Evolutionary conservation across 1,284 basidiomycete species (phyloP).

Genomic region (Fomitopsis betulina): DNA sequence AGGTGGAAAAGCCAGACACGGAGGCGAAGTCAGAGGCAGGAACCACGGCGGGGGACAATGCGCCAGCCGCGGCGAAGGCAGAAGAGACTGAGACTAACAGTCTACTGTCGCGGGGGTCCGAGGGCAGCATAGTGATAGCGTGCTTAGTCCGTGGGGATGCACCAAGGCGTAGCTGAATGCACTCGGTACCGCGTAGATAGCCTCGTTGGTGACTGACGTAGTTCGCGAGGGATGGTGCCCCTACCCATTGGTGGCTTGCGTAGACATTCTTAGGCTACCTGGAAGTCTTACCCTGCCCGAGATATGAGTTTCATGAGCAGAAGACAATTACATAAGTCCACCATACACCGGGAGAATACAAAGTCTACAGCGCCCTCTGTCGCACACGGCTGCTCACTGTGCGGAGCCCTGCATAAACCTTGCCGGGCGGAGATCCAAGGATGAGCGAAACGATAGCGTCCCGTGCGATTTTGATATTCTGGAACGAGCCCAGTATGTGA

Average conservation of each 20-base stretch:
- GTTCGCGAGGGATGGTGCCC: too few relatives aligned
- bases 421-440: slow-evolving; percentile 93
- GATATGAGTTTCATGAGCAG: too few relatives aligned
- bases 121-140: background rate
- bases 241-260: too few relatives aligned
- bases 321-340: background rate
- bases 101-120: background rate
- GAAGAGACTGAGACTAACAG: background rate
- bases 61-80: background rate
- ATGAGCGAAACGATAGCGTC: slow-evolving; percentile 96
- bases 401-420: slow-evolving; percentile 89
- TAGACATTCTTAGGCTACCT: too few relatives aligned
- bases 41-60: background rate
- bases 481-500: slow-evolving; percentile 91
- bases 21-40: background rate
- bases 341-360: slow-evolving; percentile 9
- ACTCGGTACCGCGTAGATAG: too few relatives aligned
- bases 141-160: too few relatives aligned
- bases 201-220: too few relatives aligned
- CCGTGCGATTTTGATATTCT: slow-evolving; percentile 95
- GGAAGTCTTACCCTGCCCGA: too few relatives aligned
- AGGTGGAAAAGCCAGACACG: background rate
- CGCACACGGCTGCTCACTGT: slow-evolving; percentile 92
- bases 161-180: too few relatives aligned
- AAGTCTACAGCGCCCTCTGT: slow-evolving; percentile 67